Evolutionary conservation across 2,329 filamentous ascomycete genomes (phyloP), one percentile per base, ranked within the genome.

Genomic region (Aspergillus cejpii): DNA sequence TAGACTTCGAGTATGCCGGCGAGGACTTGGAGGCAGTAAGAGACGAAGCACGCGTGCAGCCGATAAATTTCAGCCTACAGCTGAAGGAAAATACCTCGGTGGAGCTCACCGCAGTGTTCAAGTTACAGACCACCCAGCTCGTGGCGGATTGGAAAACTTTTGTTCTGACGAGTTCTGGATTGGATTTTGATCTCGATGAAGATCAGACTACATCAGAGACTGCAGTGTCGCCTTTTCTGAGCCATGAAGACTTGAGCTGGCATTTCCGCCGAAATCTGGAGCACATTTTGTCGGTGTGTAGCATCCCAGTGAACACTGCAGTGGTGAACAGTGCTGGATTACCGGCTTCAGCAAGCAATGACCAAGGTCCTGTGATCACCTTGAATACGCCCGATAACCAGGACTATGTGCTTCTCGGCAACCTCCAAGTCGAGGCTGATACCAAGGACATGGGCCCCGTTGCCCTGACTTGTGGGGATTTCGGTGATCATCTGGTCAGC

Each of bases 251-350:
- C n/a, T 28, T 48, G 39, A 45, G 39, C 29, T 53, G 51, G 51
- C 43, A 47, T 39, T 41, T 53, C 37, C 39, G 44, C 31, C 51
- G 51, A 33, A 51, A 53, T 38, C 46, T 53, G 10, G 49, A 51
- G 33, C 51, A 53, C 41, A 51, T 53, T 24, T 17, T 53, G 23
- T 45, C 43, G 3, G 41, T 48, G 6, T 53, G 51, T 37, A 51
- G 49, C 24, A 42, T 62, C n/a, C 57, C 57, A 45, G 36, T 51
- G 29, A 54, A 57, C 28, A 55, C 54, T 33, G 37, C 48, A 15
- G 45, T 49, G n/a, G 51, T 49, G 8, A 48, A 57, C 14, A 24
- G 23, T 8, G 5, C 23, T 24, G 23, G 5, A 24, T 24, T 8
- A 4, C 23, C 23, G 4, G 23, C 23, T 24, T 24, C 23, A 4